phyloP scores from a whole-genome alignment of 805 yeast genomes.

The Pichia californica region DNA sequence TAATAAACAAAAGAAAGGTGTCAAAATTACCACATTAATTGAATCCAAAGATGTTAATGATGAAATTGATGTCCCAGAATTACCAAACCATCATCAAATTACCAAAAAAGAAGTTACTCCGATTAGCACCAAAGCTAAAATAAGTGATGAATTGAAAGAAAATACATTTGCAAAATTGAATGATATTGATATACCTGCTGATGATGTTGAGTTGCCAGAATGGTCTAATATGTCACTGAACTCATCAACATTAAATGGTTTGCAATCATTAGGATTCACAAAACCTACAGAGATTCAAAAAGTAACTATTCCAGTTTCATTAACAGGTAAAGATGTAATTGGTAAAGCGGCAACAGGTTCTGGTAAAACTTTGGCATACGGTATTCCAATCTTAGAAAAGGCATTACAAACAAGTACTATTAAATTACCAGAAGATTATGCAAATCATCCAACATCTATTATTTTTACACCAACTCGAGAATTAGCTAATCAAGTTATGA shows the following conservation, averaged over 20 bases:
- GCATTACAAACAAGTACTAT: constrained; percentile 29
- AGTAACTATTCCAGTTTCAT: constrained; percentile 64
- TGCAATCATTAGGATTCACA: constrained; percentile 49
- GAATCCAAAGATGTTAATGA: constrained; percentile 14
- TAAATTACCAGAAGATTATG: constrained; percentile 18
- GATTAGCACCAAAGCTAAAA: background rate
- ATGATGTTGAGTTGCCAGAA: constrained; percentile 46
- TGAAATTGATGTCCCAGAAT: constrained; percentile 12
- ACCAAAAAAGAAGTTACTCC: constrained; percentile 2
- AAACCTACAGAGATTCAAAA: constrained; percentile 84
- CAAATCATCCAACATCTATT: constrained; percentile 54
- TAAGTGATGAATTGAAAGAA: constrained; percentile 12
- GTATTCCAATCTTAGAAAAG: constrained; percentile 81
- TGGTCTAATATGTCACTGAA: constrained; percentile 53
- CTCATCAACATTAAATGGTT: constrained; percentile 53
- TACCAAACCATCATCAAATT: background rate
- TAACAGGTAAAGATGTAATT: constrained; percentile 72
- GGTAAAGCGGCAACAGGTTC: constrained; percentile 98
- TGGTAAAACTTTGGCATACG: constrained; percentile 95
- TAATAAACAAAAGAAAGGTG: constrained; percentile 6
- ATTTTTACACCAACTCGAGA: constrained; percentile 96
- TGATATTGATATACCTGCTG: constrained; percentile 17
- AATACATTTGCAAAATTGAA: constrained; percentile 15
- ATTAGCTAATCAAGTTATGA: constrained; percentile 86
- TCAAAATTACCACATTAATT: constrained; percentile 7